Conservation (phyloP, 148 eudicot species). For the Rhododendron molle region DNA sequence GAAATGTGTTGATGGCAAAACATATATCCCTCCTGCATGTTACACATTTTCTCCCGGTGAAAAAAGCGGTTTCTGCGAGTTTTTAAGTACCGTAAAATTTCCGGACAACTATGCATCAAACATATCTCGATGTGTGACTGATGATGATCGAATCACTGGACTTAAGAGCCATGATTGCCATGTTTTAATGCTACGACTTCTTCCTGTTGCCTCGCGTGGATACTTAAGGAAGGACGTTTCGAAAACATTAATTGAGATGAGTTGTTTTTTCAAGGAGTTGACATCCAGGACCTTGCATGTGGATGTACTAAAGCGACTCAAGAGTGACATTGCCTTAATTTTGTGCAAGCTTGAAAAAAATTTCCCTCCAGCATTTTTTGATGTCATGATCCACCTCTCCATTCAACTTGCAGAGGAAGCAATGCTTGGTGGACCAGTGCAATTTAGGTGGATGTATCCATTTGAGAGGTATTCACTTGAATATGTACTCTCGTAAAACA, state of each 20-base stretch:
- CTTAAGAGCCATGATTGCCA: constrained; percentile 11
- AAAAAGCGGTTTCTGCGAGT: constrained; percentile 8
- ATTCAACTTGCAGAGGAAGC: not conserved
- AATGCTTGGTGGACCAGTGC: not conserved
- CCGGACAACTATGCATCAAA: constrained; percentile 22
- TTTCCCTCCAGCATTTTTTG: not conserved
- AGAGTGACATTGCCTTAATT: not conserved
- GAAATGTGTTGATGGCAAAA: not conserved
- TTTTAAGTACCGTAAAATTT: constrained; percentile 11
- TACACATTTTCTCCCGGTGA: not conserved
- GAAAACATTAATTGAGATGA: constrained; percentile 17
- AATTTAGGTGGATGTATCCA: constrained; percentile 21
- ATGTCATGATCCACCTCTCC: not conserved
- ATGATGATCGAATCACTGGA: not conserved
- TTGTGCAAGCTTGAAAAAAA: constrained; percentile 4
- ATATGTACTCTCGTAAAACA: not conserved
- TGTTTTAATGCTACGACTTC: not conserved
- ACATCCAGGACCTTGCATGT: constrained; percentile 6
- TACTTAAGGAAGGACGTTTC: constrained; percentile 10
- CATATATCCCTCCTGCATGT: constrained; percentile 6
- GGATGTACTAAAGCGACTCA: constrained; percentile 2
- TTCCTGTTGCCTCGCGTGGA: constrained; percentile 15
- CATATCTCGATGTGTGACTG: constrained; percentile 14
- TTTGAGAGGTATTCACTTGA: constrained; percentile 22
- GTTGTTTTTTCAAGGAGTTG: constrained; percentile 20